Base-by-base conservation (phyloP, 192 early-diverging fungal genomes). In the Coemansia sp. region DNA sequence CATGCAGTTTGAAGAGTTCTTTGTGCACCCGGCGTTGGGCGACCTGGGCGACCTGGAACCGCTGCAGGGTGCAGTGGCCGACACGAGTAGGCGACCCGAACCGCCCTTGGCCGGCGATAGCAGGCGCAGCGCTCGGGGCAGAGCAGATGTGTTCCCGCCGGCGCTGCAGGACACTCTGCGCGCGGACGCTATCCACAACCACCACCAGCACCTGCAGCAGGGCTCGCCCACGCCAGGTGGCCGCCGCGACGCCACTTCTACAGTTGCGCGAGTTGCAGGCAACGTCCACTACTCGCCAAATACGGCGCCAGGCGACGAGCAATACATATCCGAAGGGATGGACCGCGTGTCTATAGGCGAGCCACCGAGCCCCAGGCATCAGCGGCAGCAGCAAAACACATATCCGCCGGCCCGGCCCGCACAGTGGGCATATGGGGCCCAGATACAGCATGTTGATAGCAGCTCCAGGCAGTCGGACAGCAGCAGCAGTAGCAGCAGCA, bases 1-100 rank as follows among this genome's bases (percentile, higher is more conserved):
- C 25, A 91, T 99, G 46, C 78, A 81, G 0, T 96, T 99, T 64
- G 90, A 92, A 38, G 89, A 90, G 51, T 97, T 99, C 56, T 97
- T 99, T 49, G 81, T 77, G 51, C 88, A 94, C 47, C 83, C 84
- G 6, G 82, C 82, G 7, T 70, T 91, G 2, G 55, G 48, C 21
- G 36, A 22, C 11, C 23, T n/a, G 12, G 18, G 11, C 8, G 18
- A 19, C 23, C n/a, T 13, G 5, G 22, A 10, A 12, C 40, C 40
- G 22, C 40, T 42, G 40, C 21, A 13, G 4, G 7, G n/a, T 6
- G 5, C n/a, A 16, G 12, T 7, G 2, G 3, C 26, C 21, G 41
- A 28, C 12, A 8, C 13, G 25, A 12, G 28, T 16, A 10, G n/a
- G 7, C 5, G 17, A n/a, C 41, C 41, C n/a, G 41, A 11, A 20